Evolutionary conservation across 2,329 filamentous ascomycete genomes (phyloP).

Genomic region (Pyrenochaeta sp.): DNA sequence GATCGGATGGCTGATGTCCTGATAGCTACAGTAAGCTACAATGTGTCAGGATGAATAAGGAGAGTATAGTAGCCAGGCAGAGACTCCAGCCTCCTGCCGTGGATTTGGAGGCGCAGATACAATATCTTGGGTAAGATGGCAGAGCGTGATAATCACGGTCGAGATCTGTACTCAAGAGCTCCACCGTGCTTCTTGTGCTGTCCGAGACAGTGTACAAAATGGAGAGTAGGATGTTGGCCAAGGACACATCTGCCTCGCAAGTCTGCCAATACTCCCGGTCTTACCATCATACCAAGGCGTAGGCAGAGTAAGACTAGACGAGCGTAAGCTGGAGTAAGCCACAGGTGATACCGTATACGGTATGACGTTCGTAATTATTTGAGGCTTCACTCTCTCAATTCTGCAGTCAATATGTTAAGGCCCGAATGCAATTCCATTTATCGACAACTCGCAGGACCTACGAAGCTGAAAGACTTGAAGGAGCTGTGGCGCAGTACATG

Average conservation of each 20-base stretch:
- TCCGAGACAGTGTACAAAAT: neutral
- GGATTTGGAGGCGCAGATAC: neutral
- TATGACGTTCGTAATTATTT: neutral
- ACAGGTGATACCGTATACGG: neutral
- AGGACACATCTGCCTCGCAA: neutral
- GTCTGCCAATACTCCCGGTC: neutral
- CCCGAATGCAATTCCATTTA: neutral
- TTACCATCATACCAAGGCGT: neutral
- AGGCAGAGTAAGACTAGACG: neutral
- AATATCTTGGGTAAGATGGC: neutral
- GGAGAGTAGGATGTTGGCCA: neutral
- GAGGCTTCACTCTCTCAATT: neutral
- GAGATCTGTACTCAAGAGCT: neutral
- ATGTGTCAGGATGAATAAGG: neutral
- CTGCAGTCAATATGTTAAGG: neutral
- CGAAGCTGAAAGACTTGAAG: neutral
- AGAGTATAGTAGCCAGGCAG: neutral
- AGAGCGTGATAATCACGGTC: neutral
- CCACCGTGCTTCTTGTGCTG: no score
- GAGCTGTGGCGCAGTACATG: conserved; percentile 10
- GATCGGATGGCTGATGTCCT: neutral
- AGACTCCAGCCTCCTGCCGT: neutral
- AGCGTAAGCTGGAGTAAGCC: neutral
- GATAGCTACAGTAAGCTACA: neutral
- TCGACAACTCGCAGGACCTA: neutral